Evolutionary conservation across 306 rosid genomes (phyloP).

Genomic region (Malus domestica): DNA sequence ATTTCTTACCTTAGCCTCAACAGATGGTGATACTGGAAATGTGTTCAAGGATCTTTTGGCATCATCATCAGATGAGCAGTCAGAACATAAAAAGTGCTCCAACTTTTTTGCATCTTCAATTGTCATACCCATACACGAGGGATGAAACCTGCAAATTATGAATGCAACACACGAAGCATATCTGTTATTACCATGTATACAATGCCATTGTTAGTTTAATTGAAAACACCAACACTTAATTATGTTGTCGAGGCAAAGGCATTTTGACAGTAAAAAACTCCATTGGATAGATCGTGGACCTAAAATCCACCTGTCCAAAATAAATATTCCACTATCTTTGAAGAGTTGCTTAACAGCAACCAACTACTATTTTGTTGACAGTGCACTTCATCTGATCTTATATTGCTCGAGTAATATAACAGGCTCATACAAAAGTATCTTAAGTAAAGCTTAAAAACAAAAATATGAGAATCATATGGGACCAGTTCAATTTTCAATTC

Average conservation of each 20-base stretch:
- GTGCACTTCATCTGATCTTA: not conserved
- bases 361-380: not conserved
- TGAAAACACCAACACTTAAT: not conserved
- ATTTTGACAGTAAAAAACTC: not conserved
- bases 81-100: conserved; percentile 52
- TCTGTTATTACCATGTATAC: not conserved
- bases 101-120: conserved; percentile 59
- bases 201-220: not conserved
- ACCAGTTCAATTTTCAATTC: not conserved
- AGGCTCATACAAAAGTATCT: not conserved
- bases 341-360: not conserved
- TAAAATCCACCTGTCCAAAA: not conserved
- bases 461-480: not conserved
- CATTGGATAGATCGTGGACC: not conserved
- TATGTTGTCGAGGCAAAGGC: not conserved
- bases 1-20: conserved; percentile 39
- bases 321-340: not conserved
- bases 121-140: conserved; percentile 62
- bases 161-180: conserved; percentile 1
- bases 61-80: conserved; percentile 51
- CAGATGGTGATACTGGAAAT: conserved; percentile 44
- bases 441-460: not conserved
- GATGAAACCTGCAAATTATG: conserved; percentile 51
- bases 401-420: not conserved
- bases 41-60: conserved; percentile 46